Base-by-base conservation (phyloP, 306 rosid species). In the Quercus mongolica region DNA sequence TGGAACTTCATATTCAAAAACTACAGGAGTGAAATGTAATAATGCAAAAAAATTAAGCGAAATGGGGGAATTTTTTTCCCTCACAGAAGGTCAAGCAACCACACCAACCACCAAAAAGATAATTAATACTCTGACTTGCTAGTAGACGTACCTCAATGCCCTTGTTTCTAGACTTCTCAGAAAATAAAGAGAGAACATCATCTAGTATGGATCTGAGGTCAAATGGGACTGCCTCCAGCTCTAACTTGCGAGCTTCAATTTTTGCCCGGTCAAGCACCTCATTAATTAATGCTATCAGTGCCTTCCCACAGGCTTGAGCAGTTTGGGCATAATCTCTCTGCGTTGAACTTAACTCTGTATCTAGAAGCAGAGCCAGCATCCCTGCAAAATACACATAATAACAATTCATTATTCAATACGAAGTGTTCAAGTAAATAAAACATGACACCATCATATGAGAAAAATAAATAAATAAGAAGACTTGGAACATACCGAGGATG, bases 211-310 rank as follows among this genome's bases (percentile, higher is more conserved):
- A 88, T 33, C 99, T 92, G 71, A 96, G 82, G 79, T 89, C 97
- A 76, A 96, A 93, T 14, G 97, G 98, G 81, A 93, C 99, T 67
- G 92, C 97, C 90, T 96, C 98, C 33, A 96, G 89, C 92, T 96
- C 99, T 79, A 96, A 83, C 82, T 90, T 93, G 69, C 97, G 94
- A 73, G 98, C 99, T 80, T 96, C 99, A 65, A 96, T 96, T 85
- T 96, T 96, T 25, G 99, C 99, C 63, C 97, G 86, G 80, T 96
- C 99, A 82, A 96, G 99, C 86, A 96, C 99, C 85, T 93, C 98
- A 61, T 96, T 96, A 77, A 96, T 96, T 73, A 96, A 86, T 76
- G 96, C 82, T 81, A 96, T 93, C 83, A 96, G 81, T 35, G 99
- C 99, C 87, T 87, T 94, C 74, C 99, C 99, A 83, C 99, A 96